Base-by-base conservation (phyloP, 2,329 filamentous ascomycete genomes). In the Lachnellula cervina region DNA sequence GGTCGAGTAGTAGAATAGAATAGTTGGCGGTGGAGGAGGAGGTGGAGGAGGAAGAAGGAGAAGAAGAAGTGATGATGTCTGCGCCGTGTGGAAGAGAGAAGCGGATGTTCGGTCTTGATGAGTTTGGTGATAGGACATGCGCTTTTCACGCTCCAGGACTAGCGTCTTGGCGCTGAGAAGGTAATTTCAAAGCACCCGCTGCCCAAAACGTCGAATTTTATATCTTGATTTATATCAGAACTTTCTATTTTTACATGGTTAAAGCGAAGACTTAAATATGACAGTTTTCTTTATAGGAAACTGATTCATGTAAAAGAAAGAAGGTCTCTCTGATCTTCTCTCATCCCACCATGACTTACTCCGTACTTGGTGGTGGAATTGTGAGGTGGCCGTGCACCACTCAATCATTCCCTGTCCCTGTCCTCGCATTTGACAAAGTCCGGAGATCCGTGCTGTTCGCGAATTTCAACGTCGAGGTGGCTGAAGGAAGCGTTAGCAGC, bases 21-120 rank as follows among this genome's bases (percentile, higher is more conserved):
- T 17, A 13, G 42, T 13, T 44, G 53, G 28, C 11, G 50, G 42
- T 34, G 40, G 52, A 42, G 46, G 57, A 35, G 46, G 47, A 19
- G 54, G 44, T 21, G 51, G 50, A 35, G 55, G 38, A 32, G 34
- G 44, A 8, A 44, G 52, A 48, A 23, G 42, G 45, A 19, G 35
- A 49, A 54, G 48, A 35, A n/a, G 21, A 44, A 19, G 56, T 45
- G 56, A 40, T 50, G 55, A 44, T 46, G 52, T 13, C 13, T 23
- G n/a, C 44, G 21, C 47, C 21, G 42, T 17, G 38, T 38, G 34
- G 51, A 46, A 34, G 40, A 13, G 19, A 21, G 6, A 35, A 47
- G 44, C 44, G 44, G 44, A 47, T 40, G 49, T 21, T 47, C 44
- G 44, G 44, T 25, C 44, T 47, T 32, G 21, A 11, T n/a, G 9